These are phyloP conservation scores for Sarocladium strictum DNA, from an alignment of 2,329 filamentous ascomycete species.

Conservation along the genomic window DNA sequence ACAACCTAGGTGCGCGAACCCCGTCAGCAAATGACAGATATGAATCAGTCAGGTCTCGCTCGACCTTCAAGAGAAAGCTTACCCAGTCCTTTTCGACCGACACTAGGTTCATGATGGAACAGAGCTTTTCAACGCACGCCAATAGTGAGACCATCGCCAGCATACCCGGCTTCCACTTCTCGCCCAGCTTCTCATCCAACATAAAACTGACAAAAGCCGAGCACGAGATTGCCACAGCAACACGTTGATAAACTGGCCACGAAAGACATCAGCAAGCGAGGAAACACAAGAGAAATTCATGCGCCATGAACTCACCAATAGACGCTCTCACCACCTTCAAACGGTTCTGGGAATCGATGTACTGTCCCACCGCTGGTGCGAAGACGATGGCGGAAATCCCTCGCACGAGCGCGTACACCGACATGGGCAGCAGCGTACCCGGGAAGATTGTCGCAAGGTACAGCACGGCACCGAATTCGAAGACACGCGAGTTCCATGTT, in stretches of 20 bases:
- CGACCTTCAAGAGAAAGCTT: conserved; percentile 10
- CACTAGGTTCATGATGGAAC: conserved; percentile 58
- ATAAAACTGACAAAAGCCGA: conserved; percentile 32
- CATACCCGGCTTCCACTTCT: conserved; percentile 16
- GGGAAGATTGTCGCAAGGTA: conserved; percentile 52
- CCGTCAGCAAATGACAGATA: background rate
- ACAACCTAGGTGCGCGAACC: too few species aligned
- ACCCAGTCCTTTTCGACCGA: conserved; percentile 69
- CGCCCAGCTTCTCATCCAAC: conserved; percentile 5
- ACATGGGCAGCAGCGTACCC: conserved; percentile 57
- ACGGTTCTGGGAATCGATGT: conserved; percentile 51
- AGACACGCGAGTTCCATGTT: conserved; percentile 58
- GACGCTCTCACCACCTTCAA: conserved; percentile 44
- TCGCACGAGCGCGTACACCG: conserved; percentile 61
- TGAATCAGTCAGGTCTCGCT: background rate
- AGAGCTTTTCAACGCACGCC: conserved; percentile 64
- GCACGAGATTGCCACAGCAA: conserved; percentile 42
- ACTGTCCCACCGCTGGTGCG: conserved; percentile 50
- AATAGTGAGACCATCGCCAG: conserved; percentile 39
- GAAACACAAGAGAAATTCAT: background rate
- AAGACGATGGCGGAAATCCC: conserved; percentile 51
- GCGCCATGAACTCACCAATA: conserved; percentile 27
- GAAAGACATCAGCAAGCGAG: background rate
- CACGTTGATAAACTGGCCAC: conserved; percentile 28
- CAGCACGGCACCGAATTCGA: conserved; percentile 57